phyloP scores from a whole-genome alignment of 23 red algal species.

The Gracilaria domingensis region DNA sequence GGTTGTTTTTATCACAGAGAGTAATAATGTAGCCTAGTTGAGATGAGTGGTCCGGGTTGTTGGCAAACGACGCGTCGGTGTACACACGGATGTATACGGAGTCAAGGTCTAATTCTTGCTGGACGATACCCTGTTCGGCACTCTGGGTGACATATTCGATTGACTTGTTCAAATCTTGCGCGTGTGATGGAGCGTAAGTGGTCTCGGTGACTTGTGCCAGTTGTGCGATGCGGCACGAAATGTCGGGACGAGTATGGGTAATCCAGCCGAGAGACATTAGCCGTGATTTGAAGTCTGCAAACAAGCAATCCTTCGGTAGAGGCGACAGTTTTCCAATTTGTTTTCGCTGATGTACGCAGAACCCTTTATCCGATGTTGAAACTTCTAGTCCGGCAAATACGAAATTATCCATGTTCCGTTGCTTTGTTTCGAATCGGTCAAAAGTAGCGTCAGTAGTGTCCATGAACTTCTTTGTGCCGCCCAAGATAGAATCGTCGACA shows the following conservation, averaged over 20 bases:
- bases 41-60: slow-evolving; percentile 49
- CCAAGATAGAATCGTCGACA: no score
- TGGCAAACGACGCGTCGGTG: slow-evolving; percentile 45
- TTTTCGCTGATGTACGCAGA: no score
- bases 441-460: no score
- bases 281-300: neutral
- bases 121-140: neutral
- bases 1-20: slow-evolving; percentile 49
- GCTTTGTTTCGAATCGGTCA: no score
- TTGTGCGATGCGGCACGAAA: neutral
- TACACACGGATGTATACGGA: slow-evolving; percentile 32
- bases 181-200: no score
- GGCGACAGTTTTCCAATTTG: neutral
- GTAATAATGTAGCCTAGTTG: slow-evolving; percentile 62
- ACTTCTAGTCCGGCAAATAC: no score
- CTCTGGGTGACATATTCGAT: no score
- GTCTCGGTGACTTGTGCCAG: neutral
- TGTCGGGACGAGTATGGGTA: slow-evolving; percentile 3
- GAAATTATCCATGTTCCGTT: no score
- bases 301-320: neutral
- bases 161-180: no score
- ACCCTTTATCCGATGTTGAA: no score
- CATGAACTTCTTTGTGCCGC: no score
- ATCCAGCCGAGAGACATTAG: neutral
- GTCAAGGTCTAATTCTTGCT: slow-evolving; percentile 3